phyloP scores from a whole-genome alignment of 1,284 basidiomycete genomes.

The Sporisorium sorghi region DNA sequence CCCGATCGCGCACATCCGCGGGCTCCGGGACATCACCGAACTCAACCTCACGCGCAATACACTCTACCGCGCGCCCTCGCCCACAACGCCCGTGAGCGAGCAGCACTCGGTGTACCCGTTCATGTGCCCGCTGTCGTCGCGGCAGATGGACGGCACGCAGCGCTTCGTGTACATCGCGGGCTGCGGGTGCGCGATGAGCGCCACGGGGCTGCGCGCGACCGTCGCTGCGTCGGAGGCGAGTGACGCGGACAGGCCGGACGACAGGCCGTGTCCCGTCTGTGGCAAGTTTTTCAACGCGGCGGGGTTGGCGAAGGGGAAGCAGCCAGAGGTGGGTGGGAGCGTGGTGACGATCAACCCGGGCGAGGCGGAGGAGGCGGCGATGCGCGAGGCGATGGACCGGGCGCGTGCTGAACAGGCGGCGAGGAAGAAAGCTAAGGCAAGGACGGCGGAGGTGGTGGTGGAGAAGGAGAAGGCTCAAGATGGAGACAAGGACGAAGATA shows the following conservation, averaged over 20 bases:
- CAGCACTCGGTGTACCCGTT: constrained; percentile 44
- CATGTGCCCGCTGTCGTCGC: constrained; percentile 62
- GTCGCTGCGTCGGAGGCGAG: constrained; percentile 7
- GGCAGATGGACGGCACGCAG: constrained; percentile 63
- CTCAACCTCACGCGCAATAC: constrained; percentile 53
- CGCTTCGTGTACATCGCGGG: constrained; percentile 59
- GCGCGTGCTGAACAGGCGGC: constrained; percentile 17
- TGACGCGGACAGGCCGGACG: constrained; percentile 1
- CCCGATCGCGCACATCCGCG: constrained; percentile 53
- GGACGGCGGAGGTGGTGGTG: constrained; percentile 11
- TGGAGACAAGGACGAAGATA: neutral
- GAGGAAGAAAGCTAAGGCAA: constrained; percentile 21
- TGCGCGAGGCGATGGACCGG: constrained; percentile 49
- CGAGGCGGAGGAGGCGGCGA: constrained; percentile 28
- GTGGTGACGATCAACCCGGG: constrained; percentile 58
- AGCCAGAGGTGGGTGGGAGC: constrained; percentile 19
- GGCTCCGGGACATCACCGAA: constrained; percentile 56
- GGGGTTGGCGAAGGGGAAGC: constrained; percentile 34
- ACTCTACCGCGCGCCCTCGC: constrained; percentile 38
- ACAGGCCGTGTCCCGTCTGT: constrained; percentile 55
- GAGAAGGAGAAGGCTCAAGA: constrained; percentile 3
- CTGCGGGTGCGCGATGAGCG: constrained; percentile 63
- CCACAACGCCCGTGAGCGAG: constrained; percentile 10
- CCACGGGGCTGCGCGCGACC: constrained; percentile 50
- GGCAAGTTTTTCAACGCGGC: constrained; percentile 42